Conservation (phyloP, 1,139 yeast genomes). For the Pichia sp. region DNA sequence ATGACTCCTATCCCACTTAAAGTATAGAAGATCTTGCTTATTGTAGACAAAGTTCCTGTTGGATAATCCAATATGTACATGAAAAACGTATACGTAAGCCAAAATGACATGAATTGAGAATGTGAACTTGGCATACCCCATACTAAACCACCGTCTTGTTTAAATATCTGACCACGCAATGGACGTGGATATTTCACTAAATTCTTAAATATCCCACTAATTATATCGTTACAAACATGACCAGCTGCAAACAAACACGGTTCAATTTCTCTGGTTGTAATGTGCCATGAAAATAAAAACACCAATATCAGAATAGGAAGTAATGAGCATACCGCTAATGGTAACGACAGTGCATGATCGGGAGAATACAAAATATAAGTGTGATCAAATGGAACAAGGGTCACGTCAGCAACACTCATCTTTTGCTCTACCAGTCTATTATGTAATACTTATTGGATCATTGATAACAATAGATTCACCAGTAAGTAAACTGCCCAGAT, state of each 20-base stretch:
- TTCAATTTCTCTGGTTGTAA: slow-evolving; percentile 77
- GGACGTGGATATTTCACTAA: slow-evolving; percentile 74
- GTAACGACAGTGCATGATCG: slow-evolving; percentile 51
- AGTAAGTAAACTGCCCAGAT: no score
- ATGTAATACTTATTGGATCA: not conserved
- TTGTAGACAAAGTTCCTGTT: not conserved
- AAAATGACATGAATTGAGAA: slow-evolving; percentile 90
- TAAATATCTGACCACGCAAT: slow-evolving; percentile 39
- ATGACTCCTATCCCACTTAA: slow-evolving; percentile 6
- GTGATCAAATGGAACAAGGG: slow-evolving; percentile 47
- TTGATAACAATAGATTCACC: no score
- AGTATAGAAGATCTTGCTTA: slow-evolving; percentile 12
- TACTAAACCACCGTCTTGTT: slow-evolving; percentile 23
- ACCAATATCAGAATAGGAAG: slow-evolving; percentile 79
- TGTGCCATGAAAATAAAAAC: slow-evolving; percentile 78
- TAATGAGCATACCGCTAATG: slow-evolving; percentile 68
- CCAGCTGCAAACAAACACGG: slow-evolving; percentile 82
- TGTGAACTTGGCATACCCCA: slow-evolving; percentile 98
- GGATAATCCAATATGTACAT: slow-evolving; percentile 37
- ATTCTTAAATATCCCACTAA: slow-evolving; percentile 64
- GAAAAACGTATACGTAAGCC: slow-evolving; percentile 58
- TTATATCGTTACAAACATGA: slow-evolving; percentile 69
- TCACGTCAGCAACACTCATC: not conserved
- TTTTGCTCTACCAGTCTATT: not conserved
- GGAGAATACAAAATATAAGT: slow-evolving; percentile 81